Percentiles rank a stretch among this genome's conserved stretches.
Conservation (phyloP, 805 yeast species). For the Soucietia sequanensis region DNA sequence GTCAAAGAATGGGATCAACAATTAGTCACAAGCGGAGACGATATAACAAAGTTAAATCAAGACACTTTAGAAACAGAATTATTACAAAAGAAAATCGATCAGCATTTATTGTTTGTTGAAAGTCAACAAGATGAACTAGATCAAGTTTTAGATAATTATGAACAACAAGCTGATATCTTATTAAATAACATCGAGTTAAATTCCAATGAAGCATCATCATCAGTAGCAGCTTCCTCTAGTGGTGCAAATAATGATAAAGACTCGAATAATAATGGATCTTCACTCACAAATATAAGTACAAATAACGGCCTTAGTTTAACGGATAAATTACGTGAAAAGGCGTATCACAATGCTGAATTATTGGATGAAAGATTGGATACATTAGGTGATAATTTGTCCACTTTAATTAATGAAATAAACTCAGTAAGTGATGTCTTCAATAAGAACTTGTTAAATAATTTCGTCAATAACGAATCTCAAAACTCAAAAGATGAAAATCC, state of each 20-base stretch:
- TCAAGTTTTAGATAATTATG: constrained; percentile 75
- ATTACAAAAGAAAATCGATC: constrained; percentile 82
- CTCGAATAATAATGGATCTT: no score
- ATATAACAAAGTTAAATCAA: constrained; percentile 71
- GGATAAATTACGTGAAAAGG: constrained; percentile 86
- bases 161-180: constrained; percentile 61
- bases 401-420: constrained; percentile 79
- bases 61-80: constrained; percentile 83
- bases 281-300: constrained; percentile 25
- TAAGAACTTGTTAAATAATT: constrained; percentile 48
- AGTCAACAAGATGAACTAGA: constrained; percentile 93
- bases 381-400: constrained; percentile 71
- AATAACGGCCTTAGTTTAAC: constrained; percentile 45
- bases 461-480: constrained; percentile 17
- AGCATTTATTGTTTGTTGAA: constrained; percentile 78
- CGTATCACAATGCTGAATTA: constrained; percentile 82
- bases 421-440: constrained; percentile 79
- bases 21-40: constrained; percentile 81
- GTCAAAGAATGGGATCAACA: constrained; percentile 85
- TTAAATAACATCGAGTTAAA: constrained; percentile 37
- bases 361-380: constrained; percentile 78
- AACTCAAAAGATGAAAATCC: constrained; percentile 37
- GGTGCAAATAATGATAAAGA: constrained; percentile 29
- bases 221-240: constrained; percentile 13
- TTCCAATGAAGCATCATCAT: constrained; percentile 17